These are phyloP conservation scores for Castanea mollissima DNA, from an alignment of 306 rosid genomes.

Conservation along the genomic window DNA sequence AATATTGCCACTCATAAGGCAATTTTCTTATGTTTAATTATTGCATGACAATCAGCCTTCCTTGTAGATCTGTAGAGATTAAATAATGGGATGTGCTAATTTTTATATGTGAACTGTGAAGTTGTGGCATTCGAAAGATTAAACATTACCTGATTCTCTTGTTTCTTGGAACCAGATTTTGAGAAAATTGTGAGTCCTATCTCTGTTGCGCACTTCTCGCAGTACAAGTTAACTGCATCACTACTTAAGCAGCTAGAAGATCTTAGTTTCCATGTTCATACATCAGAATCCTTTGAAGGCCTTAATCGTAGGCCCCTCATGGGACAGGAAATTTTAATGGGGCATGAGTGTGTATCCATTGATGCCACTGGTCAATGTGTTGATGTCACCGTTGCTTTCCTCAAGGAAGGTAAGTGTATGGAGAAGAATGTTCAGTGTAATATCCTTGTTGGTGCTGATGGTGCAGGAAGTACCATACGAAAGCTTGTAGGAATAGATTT, in stretches of 20 bases:
- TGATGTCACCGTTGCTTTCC: slow-evolving; percentile 53
- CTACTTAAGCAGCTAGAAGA: slow-evolving; percentile 66
- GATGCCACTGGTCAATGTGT: slow-evolving; percentile 48
- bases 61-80: too few species aligned
- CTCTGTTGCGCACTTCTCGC: slow-evolving; percentile 88
- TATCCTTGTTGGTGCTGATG: slow-evolving; percentile 78
- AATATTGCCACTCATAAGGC: background rate
- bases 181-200: slow-evolving; percentile 77
- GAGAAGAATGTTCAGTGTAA: slow-evolving; percentile 59
- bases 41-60: too few species aligned
- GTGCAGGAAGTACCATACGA: slow-evolving; percentile 86
- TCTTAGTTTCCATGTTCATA: slow-evolving; percentile 51
- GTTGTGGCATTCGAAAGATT: background rate
- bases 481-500: slow-evolving; percentile 74
- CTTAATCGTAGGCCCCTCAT: slow-evolving; percentile 8
- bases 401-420: slow-evolving; percentile 48
- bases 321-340: slow-evolving; percentile 63
- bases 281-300: slow-evolving; percentile 44
- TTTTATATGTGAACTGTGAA: too few species aligned
- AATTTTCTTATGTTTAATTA: background rate
- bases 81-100: too few species aligned
- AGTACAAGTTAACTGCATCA: slow-evolving; percentile 64
- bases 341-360: slow-evolving; percentile 75
- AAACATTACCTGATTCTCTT: slow-evolving; percentile 30
- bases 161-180: slow-evolving; percentile 63